Evolutionary conservation across 2,329 filamentous ascomycete species (phyloP).

Genomic region (Trichocomaceae sp.): DNA sequence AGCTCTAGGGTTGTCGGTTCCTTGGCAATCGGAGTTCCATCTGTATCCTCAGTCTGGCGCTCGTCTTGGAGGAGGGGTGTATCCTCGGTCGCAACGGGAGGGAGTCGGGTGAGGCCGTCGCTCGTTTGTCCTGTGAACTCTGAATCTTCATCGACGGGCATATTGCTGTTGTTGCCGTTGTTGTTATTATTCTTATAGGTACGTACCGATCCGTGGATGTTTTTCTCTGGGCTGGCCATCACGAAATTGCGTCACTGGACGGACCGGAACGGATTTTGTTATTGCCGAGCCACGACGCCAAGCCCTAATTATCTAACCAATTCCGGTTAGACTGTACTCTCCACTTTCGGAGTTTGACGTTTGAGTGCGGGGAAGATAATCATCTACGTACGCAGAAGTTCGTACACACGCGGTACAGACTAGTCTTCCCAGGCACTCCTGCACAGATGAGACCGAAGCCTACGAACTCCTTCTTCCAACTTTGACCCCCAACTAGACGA

Average conservation of each 20-base stretch:
- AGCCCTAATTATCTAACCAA: too few species aligned
- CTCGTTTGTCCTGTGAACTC: conserved; percentile 10
- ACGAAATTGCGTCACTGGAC: not conserved
- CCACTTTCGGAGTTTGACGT: too few species aligned
- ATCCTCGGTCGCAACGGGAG: conserved; percentile 14
- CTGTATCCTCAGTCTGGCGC: conserved; percentile 10
- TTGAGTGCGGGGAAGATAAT: too few species aligned
- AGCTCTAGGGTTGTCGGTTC: conserved; percentile 44
- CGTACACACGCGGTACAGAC: too few species aligned
- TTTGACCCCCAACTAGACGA: too few species aligned
- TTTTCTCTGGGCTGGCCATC: not conserved
- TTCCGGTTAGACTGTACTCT: not conserved
- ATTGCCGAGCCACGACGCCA: not conserved
- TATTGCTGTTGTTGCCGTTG: not conserved
- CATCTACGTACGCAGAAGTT: too few species aligned
- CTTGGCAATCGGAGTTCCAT: conserved; percentile 26
- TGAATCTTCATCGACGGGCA: conserved; percentile 1
- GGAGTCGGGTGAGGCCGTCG: conserved; percentile 10
- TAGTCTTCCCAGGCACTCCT: too few species aligned
- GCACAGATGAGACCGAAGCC: too few species aligned
- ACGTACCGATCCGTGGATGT: not conserved
- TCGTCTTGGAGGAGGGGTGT: conserved; percentile 11
- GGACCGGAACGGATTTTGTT: not conserved
- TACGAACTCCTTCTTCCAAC: too few species aligned
- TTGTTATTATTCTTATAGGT: too few species aligned